Base-by-base conservation (phyloP, 2,329 filamentous ascomycete genomes). In the Tothia fuscella region DNA sequence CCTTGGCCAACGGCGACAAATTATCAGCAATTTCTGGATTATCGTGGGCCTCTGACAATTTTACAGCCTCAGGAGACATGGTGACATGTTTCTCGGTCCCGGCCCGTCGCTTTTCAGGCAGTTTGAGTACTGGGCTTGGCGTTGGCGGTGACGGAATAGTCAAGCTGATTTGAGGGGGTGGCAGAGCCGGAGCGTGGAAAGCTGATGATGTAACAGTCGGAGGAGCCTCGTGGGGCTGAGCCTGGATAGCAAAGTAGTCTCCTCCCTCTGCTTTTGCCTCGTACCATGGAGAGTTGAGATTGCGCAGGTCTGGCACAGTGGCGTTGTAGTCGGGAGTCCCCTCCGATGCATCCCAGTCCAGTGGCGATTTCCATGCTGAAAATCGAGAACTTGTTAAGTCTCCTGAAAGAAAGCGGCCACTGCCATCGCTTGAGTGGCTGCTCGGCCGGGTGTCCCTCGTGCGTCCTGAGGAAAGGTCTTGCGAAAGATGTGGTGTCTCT, bases 221-320 rank as follows among this genome's bases (percentile, higher is more conserved):
- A 16, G 41, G 7, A 4, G 9, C 33, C n/a, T 14, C 9, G 17
- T 17, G 9, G 7, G 7, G 17, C 7, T 34, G 7, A 6, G 7
- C 29, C 7, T 10, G 9, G 9, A 39, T 16, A 22, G 29, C 44
- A 36, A 59, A 49, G 41, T 58, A 56, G 38, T 54, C 53, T 12
- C 29, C 34, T 4, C 47, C 46, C 36, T 55, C 49, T 6, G 46
- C 46, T 24, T 50, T 46, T 35, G 40, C 35, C 13, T 20, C 16
- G 40, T 61, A 59, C 41, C 53, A 59, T 4, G 62, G 59, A 7
- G 62, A 62, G 34, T 63, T 59, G 35, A 58, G 48, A 39, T 52
- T 59, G 33, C 57, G 58, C n/a, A 61, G 51, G n/a, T 48, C 48
- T 10, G 62, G 56, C 13, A 55, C 57, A 28, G 48, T 44, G 2